phyloP scores from a whole-genome alignment of 2,329 filamentous ascomycete species.

The Leptosphaerulina australis region DNA sequence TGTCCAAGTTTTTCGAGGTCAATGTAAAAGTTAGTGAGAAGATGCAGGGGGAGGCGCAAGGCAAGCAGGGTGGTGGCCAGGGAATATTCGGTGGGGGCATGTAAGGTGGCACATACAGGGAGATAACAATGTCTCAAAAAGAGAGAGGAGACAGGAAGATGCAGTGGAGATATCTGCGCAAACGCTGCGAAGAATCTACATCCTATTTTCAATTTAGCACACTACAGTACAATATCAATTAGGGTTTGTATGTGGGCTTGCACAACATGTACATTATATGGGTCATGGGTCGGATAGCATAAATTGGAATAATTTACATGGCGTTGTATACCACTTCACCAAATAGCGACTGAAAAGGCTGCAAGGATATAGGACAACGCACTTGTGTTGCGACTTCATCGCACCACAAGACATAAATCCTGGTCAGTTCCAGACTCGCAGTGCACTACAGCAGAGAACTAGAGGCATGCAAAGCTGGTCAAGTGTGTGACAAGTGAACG shows the following conservation, averaged over 20 bases:
- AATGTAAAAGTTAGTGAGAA: slow-evolving; percentile 97
- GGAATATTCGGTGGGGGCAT: slow-evolving; percentile 39
- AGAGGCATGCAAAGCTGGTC: not conserved
- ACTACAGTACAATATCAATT: not conserved
- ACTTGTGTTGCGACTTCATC: not conserved
- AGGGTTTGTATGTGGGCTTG: slow-evolving; percentile 14
- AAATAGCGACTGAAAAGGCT: not conserved
- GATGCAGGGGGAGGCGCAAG: slow-evolving; percentile 84
- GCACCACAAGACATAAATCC: not conserved
- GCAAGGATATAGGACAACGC: not conserved
- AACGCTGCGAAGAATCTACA: not conserved
- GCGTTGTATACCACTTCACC: not conserved
- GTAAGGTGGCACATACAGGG: slow-evolving; percentile 26
- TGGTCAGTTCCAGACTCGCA: not conserved
- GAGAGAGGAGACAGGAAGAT: not conserved
- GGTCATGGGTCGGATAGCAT: slow-evolving; percentile 8
- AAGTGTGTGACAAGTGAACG: not conserved
- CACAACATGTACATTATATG: slow-evolving; percentile 26
- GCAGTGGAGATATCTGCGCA: not conserved
- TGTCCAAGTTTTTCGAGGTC: slow-evolving; percentile 97
- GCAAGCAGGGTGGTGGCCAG: slow-evolving; percentile 51
- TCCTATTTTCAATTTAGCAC: slow-evolving; percentile 6
- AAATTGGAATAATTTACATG: slow-evolving; percentile 6
- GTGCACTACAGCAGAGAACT: not conserved
- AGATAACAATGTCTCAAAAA: not conserved